Evolutionary conservation across 2,329 filamentous ascomycete genomes (phyloP).

Genomic region (Trichophaea hybrida): DNA sequence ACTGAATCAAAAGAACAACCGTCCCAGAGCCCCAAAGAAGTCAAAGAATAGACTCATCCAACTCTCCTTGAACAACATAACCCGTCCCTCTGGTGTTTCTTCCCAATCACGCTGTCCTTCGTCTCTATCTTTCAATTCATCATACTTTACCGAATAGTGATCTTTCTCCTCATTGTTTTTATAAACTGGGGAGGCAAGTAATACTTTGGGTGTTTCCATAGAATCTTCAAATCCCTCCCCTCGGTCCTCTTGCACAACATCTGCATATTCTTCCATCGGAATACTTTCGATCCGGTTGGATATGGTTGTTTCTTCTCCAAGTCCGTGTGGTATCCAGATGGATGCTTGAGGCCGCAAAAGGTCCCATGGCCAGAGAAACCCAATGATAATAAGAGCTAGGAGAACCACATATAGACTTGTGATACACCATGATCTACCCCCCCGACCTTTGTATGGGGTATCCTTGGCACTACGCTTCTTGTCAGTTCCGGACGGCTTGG

Average conservation of each 20-base stretch:
- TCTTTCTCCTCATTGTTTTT: neutral
- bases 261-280: neutral
- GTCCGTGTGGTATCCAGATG: too few species aligned
- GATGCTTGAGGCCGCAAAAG: too few species aligned
- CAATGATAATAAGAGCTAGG: neutral
- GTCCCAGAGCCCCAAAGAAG: too few species aligned
- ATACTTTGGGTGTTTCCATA: neutral
- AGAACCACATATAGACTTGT: too few species aligned
- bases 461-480: too few species aligned
- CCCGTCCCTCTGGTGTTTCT: neutral
- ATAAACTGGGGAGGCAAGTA: too few species aligned
- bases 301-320: too few species aligned
- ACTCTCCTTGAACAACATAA: neutral
- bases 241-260: neutral
- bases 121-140: neutral
- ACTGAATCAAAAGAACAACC: too few species aligned
- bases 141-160: neutral
- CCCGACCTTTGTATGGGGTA: too few species aligned
- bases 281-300: neutral
- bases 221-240: neutral
- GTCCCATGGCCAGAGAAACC: neutral
- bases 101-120: neutral
- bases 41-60: neutral
- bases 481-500: too few species aligned
- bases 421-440: too few species aligned